A percentile compares a stretch with the other conserved stretches of the same genome.
Evolutionary conservation across 2,329 filamentous ascomycete genomes (phyloP).

Genomic region (Colletotrichum agaves): DNA sequence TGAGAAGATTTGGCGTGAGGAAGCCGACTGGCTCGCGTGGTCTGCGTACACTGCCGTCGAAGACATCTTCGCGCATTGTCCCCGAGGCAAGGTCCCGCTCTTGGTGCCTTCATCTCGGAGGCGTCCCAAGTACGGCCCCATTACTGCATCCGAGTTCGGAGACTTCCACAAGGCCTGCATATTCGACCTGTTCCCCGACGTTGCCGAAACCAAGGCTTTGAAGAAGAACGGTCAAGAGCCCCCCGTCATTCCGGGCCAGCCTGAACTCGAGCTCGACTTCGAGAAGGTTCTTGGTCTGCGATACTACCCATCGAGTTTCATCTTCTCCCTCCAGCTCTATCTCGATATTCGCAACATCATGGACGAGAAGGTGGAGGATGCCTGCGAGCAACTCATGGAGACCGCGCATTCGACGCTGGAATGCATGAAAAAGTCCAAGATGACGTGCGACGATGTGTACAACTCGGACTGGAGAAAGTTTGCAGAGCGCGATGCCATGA

Average conservation of each 20-base stretch:
- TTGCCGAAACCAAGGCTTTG: neutral
- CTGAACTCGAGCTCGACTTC: neutral
- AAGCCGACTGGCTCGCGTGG: neutral
- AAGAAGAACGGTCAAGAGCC: neutral
- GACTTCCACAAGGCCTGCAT: neutral
- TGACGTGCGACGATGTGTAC: neutral
- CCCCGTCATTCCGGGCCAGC: neutral
- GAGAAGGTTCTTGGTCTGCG: neutral
- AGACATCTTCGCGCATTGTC: neutral
- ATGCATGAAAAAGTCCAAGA: neutral
- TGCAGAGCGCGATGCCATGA: neutral
- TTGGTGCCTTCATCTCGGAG: neutral
- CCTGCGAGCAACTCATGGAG: neutral
- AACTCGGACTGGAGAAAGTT: neutral
- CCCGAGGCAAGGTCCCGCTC: neutral
- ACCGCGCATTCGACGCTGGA: neutral
- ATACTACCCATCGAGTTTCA: neutral
- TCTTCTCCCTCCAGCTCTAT: conserved; percentile 9
- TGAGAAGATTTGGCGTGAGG: conserved; percentile 1
- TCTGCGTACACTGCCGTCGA: neutral
- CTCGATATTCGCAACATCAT: conserved; percentile 13
- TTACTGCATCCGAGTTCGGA: neutral
- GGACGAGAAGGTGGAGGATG: conserved; percentile 1
- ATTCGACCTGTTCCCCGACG: neutral
- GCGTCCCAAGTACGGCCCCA: neutral